A percentile compares a stretch with the other conserved stretches of the same genome.
Conservation (phyloP, 345 rosid genomes). For the Excoecaria cochinchinensis region DNA sequence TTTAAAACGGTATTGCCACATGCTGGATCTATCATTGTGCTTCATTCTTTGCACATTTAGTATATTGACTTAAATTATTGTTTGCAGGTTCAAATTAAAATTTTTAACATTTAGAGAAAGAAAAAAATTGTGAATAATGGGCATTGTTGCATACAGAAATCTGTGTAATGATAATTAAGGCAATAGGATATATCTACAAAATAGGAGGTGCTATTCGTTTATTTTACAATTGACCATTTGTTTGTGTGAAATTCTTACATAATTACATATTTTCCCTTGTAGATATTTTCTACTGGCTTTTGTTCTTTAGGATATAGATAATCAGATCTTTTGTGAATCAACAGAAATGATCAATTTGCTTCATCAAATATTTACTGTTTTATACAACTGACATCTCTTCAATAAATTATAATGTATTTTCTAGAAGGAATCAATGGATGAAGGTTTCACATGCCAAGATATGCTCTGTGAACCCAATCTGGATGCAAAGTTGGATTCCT, state of each 20-base stretch:
- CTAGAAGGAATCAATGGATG: conserved; percentile 40
- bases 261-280: neutral
- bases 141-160: neutral
- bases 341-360: neutral
- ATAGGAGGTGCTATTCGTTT: neutral
- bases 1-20: neutral
- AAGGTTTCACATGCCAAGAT: conserved; percentile 34
- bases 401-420: neutral
- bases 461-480: conserved; percentile 45
- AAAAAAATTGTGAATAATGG: neutral
- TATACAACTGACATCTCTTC: neutral
- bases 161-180: neutral
- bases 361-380: too few species aligned
- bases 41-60: neutral
- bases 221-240: neutral
- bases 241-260: neutral
- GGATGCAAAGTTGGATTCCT: conserved; percentile 60
- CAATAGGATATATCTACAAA: neutral
- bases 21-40: neutral
- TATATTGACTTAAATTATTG: neutral
- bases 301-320: neutral
- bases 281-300: neutral
- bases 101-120: neutral
- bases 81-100: neutral
- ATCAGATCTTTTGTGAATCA: neutral